These are phyloP conservation scores for Aspergillus flavus DNA, from an alignment of 2,329 filamentous ascomycete genomes.

Conservation along the genomic window DNA sequence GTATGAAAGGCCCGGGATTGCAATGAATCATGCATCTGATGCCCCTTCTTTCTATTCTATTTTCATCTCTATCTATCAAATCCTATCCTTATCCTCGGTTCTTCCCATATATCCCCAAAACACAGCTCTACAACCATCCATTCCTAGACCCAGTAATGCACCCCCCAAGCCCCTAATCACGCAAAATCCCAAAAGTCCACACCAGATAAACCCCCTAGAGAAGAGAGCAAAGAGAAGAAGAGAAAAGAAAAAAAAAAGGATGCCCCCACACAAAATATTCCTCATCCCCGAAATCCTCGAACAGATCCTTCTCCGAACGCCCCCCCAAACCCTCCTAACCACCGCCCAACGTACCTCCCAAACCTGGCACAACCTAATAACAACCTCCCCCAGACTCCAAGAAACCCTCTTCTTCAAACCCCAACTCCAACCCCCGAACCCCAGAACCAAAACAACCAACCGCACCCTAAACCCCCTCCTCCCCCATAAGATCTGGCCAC, in stretches of 20 bases:
- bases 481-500: background rate
- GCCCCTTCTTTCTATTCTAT: background rate
- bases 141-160: background rate
- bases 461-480: background rate
- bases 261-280: background rate
- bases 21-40: background rate
- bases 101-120: background rate
- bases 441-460: background rate
- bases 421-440: no score
- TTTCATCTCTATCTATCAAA: background rate
- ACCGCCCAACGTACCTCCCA: background rate
- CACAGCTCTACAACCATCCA: background rate
- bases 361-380: background rate
- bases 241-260: background rate
- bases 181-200: background rate
- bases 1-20: background rate
- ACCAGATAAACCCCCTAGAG: background rate
- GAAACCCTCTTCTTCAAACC: background rate
- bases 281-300: background rate
- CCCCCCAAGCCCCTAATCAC: background rate
- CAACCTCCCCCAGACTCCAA: background rate
- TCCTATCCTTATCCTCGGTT: background rate
- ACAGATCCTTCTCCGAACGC: background rate
- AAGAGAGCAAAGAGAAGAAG: no score
- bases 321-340: constrained; percentile 1